These are phyloP conservation scores for Pichia sp. DNA, from an alignment of 1,139 yeast genomes.

Conservation along the genomic window DNA sequence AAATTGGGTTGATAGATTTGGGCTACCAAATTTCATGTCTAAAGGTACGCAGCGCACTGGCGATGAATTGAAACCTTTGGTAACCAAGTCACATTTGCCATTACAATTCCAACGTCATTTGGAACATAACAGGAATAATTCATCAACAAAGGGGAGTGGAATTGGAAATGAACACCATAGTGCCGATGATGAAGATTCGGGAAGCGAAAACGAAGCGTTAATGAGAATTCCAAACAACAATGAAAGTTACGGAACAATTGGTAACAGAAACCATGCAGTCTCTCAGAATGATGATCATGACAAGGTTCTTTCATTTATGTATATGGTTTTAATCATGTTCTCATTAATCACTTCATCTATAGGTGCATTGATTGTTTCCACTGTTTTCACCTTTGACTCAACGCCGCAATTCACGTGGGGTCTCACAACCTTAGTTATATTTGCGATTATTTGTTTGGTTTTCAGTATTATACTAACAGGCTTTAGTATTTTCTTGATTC, in stretches of 20 bases:
- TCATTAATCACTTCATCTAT: slow-evolving; percentile 39
- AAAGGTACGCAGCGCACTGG: no score
- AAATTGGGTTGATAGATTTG: background rate
- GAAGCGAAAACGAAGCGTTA: slow-evolving; percentile 6
- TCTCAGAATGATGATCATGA: slow-evolving; percentile 31
- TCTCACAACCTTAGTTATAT: slow-evolving; percentile 18
- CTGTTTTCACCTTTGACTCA: slow-evolving; percentile 16
- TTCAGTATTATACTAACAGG: slow-evolving; percentile 22
- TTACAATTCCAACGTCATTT: no score
- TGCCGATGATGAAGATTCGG: slow-evolving; percentile 12
- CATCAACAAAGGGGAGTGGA: background rate
- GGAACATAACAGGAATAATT: no score
- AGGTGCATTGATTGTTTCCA: slow-evolving; percentile 32
- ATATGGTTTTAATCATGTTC: slow-evolving; percentile 33
- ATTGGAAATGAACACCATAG: slow-evolving; percentile 7
- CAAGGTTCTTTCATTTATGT: slow-evolving; percentile 37
- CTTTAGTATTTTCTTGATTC: slow-evolving; percentile 21
- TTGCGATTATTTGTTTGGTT: slow-evolving; percentile 22
- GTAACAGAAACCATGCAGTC: slow-evolving; percentile 2
- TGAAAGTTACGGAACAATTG: background rate
- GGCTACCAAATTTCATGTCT: no score
- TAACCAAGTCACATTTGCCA: no score
- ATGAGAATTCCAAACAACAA: background rate
- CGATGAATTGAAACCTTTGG: no score
- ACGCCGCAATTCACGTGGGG: slow-evolving; percentile 7